Base-by-base conservation (phyloP, 208 protist species). In the Porcisia deanei region DNA sequence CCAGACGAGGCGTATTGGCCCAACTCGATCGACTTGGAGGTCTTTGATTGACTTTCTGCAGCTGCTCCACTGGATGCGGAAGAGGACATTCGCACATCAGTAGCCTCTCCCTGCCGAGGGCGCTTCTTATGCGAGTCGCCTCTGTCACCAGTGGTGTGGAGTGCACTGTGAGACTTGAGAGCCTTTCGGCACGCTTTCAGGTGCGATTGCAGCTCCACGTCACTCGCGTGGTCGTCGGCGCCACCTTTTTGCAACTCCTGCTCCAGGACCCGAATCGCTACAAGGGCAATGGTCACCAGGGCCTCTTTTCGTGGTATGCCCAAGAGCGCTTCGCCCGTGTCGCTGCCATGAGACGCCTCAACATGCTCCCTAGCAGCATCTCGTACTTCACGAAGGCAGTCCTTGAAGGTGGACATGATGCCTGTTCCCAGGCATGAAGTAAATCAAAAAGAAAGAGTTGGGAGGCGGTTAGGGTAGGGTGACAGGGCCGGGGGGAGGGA, bases 1-100 rank as follows among this genome's bases (percentile, higher is more conserved):
- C 86, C 73, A 1, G 84, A 76, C 3, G 80, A 73, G 3, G 90
- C 67, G 79, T 97, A 97, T 76, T 97, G 93, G 0, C 93, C 93
- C 39, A 97, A 69, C 16, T 91, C 77, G 7, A 89, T 74, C 49
- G 73, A 14, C 18, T 73, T 77, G 16, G 74, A 10, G 18, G 25
- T 41, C 5, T 43, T 64, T 12, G 63, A 12, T 16, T 25, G 16
- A 2, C 55, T 53, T 14, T 12, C 66, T 10, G 66, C 16, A 34
- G n/a, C 41, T 25, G 9, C 37, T 41, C 64, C 66, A 20, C 20
- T 0, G 30, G 30, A 12, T 14, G 57, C 22, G 34, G 73, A 30
- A 34, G 58, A 59, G 16, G 72, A 64, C 1, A 67, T 55, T 22
- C 60, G 12, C 25, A 3, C 66, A n/a, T 63, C 57, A 3, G 78